These are phyloP conservation scores for Fusarium ramigenum DNA, from an alignment of 2,329 filamentous ascomycete genomes.

Conservation along the genomic window DNA sequence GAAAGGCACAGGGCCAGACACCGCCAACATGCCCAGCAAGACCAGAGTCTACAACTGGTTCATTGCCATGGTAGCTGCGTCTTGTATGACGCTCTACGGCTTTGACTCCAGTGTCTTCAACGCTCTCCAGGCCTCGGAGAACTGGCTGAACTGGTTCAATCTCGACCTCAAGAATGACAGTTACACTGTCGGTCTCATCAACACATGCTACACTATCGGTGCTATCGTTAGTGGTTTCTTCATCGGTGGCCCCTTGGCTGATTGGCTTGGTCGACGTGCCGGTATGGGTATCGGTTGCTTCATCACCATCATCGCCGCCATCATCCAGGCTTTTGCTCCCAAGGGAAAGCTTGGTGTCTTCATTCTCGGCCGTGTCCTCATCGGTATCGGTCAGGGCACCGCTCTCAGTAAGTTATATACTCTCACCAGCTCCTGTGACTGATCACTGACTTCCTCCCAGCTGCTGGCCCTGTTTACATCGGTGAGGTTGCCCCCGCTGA, in stretches of 20 bases:
- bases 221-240: slow-evolving; percentile 77
- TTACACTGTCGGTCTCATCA: slow-evolving; percentile 62
- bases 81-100: slow-evolving; percentile 79
- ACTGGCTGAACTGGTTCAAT: slow-evolving; percentile 74
- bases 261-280: slow-evolving; percentile 68
- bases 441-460: slow-evolving; percentile 45
- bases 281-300: slow-evolving; percentile 73
- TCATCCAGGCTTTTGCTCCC: slow-evolving; percentile 74
- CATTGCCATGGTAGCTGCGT: slow-evolving; percentile 74
- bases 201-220: slow-evolving; percentile 76
- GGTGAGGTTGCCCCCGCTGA: slow-evolving; percentile 71
- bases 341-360: slow-evolving; percentile 70
- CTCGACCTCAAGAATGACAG: slow-evolving; percentile 53
- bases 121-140: slow-evolving; percentile 72
- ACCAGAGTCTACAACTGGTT: slow-evolving; percentile 55
- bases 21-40: slow-evolving; percentile 48
- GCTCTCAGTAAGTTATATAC: slow-evolving; percentile 57
- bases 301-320: slow-evolving; percentile 72
- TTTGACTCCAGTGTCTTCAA: slow-evolving; percentile 81
- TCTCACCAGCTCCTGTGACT: not conserved
- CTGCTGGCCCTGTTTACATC: slow-evolving; percentile 76
- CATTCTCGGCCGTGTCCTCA: slow-evolving; percentile 73
- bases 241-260: slow-evolving; percentile 69
- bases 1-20: slow-evolving; percentile 8
- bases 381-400: slow-evolving; percentile 76